Percentiles rank a stretch among this genome's conserved stretches.
These are phyloP conservation scores for Achaetomium macrosporum DNA, from an alignment of 2,329 filamentous ascomycete species.

Conservation along the genomic window DNA sequence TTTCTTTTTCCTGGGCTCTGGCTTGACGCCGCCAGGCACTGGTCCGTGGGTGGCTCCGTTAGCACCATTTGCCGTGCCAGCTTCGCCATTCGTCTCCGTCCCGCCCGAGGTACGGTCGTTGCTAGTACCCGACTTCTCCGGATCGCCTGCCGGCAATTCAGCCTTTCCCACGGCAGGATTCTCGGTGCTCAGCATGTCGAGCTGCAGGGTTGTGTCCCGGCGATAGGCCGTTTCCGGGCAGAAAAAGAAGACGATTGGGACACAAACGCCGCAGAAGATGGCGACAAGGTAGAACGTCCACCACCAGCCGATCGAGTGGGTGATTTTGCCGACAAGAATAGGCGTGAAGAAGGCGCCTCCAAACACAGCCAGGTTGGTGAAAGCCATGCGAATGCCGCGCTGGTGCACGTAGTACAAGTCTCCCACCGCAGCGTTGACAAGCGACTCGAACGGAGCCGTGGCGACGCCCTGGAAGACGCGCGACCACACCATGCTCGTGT, in stretches of 20 bases:
- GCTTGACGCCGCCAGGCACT: background rate
- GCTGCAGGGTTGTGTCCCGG: conserved; percentile 62
- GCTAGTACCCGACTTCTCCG: conserved; percentile 5
- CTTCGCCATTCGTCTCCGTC: background rate
- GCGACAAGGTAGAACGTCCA: conserved; percentile 88
- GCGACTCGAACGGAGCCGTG: conserved; percentile 79
- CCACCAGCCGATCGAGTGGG: conserved; percentile 66
- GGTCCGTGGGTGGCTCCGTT: conserved; percentile 10
- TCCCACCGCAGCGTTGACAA: conserved; percentile 83
- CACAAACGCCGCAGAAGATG: conserved; percentile 67
- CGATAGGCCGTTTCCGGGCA: conserved; percentile 80
- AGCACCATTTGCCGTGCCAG: background rate
- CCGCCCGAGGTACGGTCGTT: background rate
- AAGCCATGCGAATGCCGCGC: conserved; percentile 80
- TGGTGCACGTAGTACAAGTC: conserved; percentile 87
- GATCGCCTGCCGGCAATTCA: background rate
- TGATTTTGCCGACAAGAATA: conserved; percentile 85
- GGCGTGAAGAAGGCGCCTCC: conserved; percentile 63
- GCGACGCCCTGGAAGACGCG: conserved; percentile 82
- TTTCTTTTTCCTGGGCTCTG: conserved; percentile 43
- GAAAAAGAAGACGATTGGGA: conserved; percentile 69
- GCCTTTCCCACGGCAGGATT: background rate
- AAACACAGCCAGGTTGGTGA: conserved; percentile 57
- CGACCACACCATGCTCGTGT: conserved; percentile 68
- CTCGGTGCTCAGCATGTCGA: conserved; percentile 51